phyloP scores from a whole-genome alignment of 2,329 filamentous ascomycete genomes.

The Trematosphaeria pertusa region DNA sequence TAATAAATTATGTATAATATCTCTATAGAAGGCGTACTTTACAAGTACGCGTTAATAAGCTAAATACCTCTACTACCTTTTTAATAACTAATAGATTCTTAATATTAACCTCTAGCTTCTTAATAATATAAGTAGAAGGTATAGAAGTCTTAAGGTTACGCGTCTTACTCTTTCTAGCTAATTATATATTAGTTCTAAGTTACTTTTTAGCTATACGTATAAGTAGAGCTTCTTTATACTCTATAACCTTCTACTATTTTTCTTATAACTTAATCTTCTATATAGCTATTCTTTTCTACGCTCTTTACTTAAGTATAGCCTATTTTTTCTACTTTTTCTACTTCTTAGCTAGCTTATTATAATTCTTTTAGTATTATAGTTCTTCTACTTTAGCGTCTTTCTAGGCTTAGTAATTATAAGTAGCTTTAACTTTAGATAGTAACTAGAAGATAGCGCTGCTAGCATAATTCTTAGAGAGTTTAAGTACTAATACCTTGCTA shows the following conservation, averaged over 20 bases:
- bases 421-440: not conserved
- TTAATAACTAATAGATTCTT: no score
- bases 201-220: no score
- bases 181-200: no score
- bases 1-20: not conserved
- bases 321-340: not conserved
- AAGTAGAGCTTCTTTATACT: no score
- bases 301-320: not conserved
- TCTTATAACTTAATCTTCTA: not conserved
- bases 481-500: not conserved
- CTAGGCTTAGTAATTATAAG: not conserved
- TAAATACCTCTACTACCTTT: not conserved
- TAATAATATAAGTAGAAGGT: no score
- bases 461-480: not conserved
- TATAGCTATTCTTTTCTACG: not conserved
- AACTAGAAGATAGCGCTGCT: not conserved
- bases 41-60: not conserved
- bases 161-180: no score
- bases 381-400: not conserved
- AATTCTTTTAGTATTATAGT: not conserved
- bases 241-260: not conserved
- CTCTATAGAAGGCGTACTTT: not conserved
- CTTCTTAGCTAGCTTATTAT: not conserved
- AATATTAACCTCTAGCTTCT: no score
- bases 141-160: no score